Percentiles rank a stretch among this genome's conserved stretches.
Evolutionary conservation across 768 basidiomycete genomes (phyloP).

Genomic region (Trichaptum fuscoviolaceum): DNA sequence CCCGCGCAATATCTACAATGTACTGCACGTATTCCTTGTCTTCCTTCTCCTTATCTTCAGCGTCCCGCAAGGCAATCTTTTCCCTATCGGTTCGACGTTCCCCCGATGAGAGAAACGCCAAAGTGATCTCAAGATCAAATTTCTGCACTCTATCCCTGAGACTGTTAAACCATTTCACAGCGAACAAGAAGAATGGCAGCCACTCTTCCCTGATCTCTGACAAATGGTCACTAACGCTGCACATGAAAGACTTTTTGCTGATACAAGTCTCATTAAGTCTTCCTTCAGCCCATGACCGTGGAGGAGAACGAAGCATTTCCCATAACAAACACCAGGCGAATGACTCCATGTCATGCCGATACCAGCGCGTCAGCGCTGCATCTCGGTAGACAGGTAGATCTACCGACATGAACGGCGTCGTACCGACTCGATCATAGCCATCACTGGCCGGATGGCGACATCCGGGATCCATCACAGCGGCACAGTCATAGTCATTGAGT

Average conservation of each 20-base stretch:
- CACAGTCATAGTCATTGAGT: constrained; percentile 28
- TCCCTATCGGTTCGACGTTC: neutral
- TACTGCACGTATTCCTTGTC: neutral
- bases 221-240: neutral
- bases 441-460: neutral
- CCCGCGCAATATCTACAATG: neutral
- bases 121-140: neutral
- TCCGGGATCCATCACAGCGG: constrained; percentile 10
- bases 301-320: neutral
- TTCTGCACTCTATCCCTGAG: neutral
- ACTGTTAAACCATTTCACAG: neutral
- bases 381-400: constrained; percentile 18
- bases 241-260: neutral
- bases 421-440: constrained; percentile 20
- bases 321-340: constrained; percentile 27
- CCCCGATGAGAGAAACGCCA: neutral
- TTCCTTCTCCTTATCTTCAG: neutral
- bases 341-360: constrained; percentile 30
- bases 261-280: neutral
- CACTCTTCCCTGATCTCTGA: neutral
- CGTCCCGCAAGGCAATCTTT: neutral
- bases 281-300: neutral
- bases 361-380: constrained; percentile 18
- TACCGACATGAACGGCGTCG: constrained; percentile 29
- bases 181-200: neutral